Base-by-base conservation (phyloP, 768 basidiomycete species). In the Zangia roseola region DNA sequence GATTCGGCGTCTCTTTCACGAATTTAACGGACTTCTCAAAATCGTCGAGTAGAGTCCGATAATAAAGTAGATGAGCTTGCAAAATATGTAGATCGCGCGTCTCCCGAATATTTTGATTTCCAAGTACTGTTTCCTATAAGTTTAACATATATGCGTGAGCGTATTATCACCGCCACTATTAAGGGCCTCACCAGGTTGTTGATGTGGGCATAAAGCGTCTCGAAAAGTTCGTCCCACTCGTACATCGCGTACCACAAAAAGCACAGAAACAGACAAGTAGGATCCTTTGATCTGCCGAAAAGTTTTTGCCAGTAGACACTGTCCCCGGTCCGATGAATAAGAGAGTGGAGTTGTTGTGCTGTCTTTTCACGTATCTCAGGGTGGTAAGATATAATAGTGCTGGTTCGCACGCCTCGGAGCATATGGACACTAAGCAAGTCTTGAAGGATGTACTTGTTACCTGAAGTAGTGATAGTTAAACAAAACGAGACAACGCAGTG, bases 241-340 rank as follows among this genome's bases (percentile, higher is more conserved):
- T 84, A 83, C 19, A 82, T 62, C 1, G 78, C 75, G 55, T 82
- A 81, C 82, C 82, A 84, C 39, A 84, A 61, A 23, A 76, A 67
- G 35, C 75, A 71, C 6, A 83, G 54, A 38, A 83, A 67, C 9
- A 83, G 56, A 47, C 82, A 81, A 0, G 81, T 83, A 7, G 81
- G 78, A 48, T 83, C 82, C 5, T 64, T 68, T 42, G 44, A 55
- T 6, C 17, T 47, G 0, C 23, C 0, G 16, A 65, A 69, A n/a
- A 58, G 56, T 28, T 67, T 67, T 20, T 49, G 50, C 64, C 65
- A 67, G 42, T 67, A 69, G 36, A 69, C 68, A 28, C 70, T 71
- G 10, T 40, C 38, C 10, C 70, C 68, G 0, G 61, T 64, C 16
- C 64, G 59, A 4, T 56, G 52, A 30, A 70, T 63, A 8, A 70